These are phyloP conservation scores for Candida anglica DNA, from an alignment of 805 yeast genomes.

Conservation along the genomic window DNA sequence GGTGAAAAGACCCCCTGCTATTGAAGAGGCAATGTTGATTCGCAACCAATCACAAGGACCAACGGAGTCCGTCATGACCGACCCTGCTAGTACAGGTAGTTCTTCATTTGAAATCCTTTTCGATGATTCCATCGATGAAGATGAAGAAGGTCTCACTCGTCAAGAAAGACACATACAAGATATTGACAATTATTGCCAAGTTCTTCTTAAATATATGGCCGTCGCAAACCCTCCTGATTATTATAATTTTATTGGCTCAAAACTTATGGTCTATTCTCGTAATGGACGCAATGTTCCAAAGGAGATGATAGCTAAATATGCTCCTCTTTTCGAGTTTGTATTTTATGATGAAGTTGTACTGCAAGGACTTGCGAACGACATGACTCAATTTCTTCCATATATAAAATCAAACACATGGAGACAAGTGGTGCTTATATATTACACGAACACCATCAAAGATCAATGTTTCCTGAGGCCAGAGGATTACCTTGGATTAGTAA, in stretches of 20 bases:
- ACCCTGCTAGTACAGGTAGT: too few relatives aligned
- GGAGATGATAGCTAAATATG: constrained; percentile 23
- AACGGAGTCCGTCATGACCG: too few relatives aligned
- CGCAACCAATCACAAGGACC: too few relatives aligned
- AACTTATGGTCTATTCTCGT: constrained; percentile 20
- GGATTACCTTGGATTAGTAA: constrained; percentile 26
- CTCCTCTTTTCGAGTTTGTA: constrained; percentile 29
- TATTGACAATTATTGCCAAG: constrained; percentile 29
- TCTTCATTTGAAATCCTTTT: too few relatives aligned
- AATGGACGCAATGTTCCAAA: constrained; percentile 24
- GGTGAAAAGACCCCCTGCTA: constrained; percentile 11
- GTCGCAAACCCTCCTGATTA: constrained; percentile 33
- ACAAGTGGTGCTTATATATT: constrained; percentile 29
- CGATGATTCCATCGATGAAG: too few relatives aligned
- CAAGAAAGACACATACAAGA: too few relatives aligned
- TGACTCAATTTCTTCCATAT: constrained; percentile 19
- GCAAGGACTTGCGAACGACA: constrained; percentile 15
- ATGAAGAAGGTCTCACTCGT: too few relatives aligned
- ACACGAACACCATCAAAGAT: constrained; percentile 26
- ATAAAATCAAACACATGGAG: constrained; percentile 33
- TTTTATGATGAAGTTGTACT: constrained; percentile 25
- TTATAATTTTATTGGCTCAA: constrained; percentile 19
- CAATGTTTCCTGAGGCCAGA: constrained; percentile 34
- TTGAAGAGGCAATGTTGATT: too few relatives aligned
- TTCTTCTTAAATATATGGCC: constrained; percentile 30